These are phyloP conservation scores for Vigna unguiculata DNA, from an alignment of 306 rosid species.

Conservation along the genomic window DNA sequence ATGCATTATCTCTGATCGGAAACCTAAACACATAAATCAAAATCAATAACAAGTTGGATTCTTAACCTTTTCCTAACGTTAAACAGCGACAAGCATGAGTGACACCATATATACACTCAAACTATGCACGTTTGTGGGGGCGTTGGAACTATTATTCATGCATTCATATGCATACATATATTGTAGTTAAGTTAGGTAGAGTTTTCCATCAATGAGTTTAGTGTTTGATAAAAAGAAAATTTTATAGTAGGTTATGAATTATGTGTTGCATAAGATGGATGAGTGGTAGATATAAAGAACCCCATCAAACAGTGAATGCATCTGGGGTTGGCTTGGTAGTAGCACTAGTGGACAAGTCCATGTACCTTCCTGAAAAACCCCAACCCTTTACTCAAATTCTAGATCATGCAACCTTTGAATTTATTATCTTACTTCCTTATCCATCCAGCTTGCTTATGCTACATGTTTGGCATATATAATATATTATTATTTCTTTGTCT, in stretches of 20 bases:
- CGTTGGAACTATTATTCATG: slow-evolving; percentile 20
- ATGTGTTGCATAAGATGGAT: too few relatives aligned
- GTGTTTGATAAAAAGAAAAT: background rate
- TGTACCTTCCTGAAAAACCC: slow-evolving; percentile 38
- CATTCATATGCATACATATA: background rate
- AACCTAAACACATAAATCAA: slow-evolving; percentile 31
- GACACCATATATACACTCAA: slow-evolving; percentile 44
- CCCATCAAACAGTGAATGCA: slow-evolving; percentile 23
- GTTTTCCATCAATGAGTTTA: slow-evolving; percentile 41
- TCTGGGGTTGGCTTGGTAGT: slow-evolving; percentile 45
- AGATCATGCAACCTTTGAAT: slow-evolving; percentile 35
- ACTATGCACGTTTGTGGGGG: slow-evolving; percentile 38
- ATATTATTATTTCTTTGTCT: too few relatives aligned
- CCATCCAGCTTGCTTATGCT: slow-evolving; percentile 23
- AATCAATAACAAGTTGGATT: slow-evolving; percentile 12
- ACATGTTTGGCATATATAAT: background rate
- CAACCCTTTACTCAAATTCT: slow-evolving; percentile 30
- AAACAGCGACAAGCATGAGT: slow-evolving; percentile 30
- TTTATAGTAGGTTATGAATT: too few relatives aligned
- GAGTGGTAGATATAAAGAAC: slow-evolving; percentile 28
- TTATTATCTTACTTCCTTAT: background rate
- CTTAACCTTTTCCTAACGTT: slow-evolving; percentile 3
- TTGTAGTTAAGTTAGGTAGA: slow-evolving; percentile 24
- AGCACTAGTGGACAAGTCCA: slow-evolving; percentile 34
- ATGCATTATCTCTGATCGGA: slow-evolving; percentile 17